Base-by-base conservation (phyloP, 2,329 filamentous ascomycete species). In the Fusarium anthophilum region DNA sequence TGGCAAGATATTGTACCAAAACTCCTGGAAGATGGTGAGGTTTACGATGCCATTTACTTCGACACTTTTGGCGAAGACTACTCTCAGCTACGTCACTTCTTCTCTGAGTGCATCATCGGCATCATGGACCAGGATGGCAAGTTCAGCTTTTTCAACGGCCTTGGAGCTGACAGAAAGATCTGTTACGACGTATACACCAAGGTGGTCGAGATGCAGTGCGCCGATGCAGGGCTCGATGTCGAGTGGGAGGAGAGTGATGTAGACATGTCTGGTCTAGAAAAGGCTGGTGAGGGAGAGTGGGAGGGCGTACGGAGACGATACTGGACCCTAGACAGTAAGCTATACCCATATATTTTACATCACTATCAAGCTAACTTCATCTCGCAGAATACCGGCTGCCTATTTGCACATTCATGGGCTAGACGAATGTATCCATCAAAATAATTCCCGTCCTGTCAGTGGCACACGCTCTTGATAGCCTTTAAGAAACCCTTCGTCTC, bases 61-160 rank as follows among this genome's bases (percentile, higher is more conserved):
- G 96, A 99, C 80, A 99, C 96, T 0, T 98, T 98, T 82, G 96
- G 95, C 12, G 96, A 99, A 84, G 94, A 96, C 73, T 99, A 98
- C 83, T 86, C 87, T 5, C 93, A 96, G 81, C 90, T 98, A 35
- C 92, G 92, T 53, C 87, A 91, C 68, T 98, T 98, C 85, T 98
- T 98, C 81, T 92, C 89, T 6, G 96, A 98, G 81, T 91, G 93
- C 76, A 91, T 98, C 17, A 94, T 96, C 38, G 92, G 91, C 0
- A 82, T 98, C 61, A 85, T 99, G 51, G 91, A 93, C 75, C 86
- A 88, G 28, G 83, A 88, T 8, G 93, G 95, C 68, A 88, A 92
- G 14, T 97, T 97, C 80, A 92, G 95, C 73, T 97, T 96, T 83
- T 94, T 97, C 81, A 95, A 97, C 79, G 95, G 96, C 0, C 90